Conservation (phyloP, 768 basidiomycete species). For the Lepiota subincarnata region DNA sequence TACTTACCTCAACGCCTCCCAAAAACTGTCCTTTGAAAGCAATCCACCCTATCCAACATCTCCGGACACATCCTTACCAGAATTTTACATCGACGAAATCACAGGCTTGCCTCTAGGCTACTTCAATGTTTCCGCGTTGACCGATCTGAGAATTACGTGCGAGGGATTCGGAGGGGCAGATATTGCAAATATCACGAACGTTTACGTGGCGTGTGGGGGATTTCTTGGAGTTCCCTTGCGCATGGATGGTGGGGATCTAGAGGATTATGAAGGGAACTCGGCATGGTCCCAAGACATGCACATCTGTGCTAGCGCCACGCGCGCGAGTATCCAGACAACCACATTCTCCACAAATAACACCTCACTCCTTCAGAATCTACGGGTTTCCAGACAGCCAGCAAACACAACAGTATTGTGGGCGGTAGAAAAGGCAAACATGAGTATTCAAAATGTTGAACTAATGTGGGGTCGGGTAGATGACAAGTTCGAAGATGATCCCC, state of each 20-base stretch:
- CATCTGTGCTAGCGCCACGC: conserved; percentile 16
- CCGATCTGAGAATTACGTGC: conserved; percentile 1
- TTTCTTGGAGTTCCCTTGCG: conserved; percentile 17
- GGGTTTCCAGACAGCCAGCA: background rate
- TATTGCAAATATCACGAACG: conserved; percentile 17
- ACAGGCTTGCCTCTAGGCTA: background rate
- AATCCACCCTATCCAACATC: background rate
- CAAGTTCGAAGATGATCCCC: background rate
- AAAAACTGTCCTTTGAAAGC: no score
- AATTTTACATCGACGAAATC: background rate
- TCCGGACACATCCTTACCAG: no score
- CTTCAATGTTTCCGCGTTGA: background rate
- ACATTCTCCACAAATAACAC: background rate
- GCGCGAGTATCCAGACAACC: background rate
- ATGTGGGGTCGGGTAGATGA: conserved; percentile 1
- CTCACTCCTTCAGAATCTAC: background rate
- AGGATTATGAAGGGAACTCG: conserved; percentile 5
- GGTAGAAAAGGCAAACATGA: background rate
- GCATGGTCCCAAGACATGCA: conserved; percentile 17
- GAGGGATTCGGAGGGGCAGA: conserved; percentile 17
- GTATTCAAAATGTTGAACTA: background rate
- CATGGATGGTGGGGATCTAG: conserved; percentile 19
- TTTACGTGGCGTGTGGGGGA: conserved; percentile 16
- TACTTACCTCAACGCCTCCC: no score
- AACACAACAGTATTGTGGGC: background rate